These are phyloP conservation scores for Termitomyces sp. DNA, from an alignment of 768 basidiomycete genomes.

Conservation along the genomic window DNA sequence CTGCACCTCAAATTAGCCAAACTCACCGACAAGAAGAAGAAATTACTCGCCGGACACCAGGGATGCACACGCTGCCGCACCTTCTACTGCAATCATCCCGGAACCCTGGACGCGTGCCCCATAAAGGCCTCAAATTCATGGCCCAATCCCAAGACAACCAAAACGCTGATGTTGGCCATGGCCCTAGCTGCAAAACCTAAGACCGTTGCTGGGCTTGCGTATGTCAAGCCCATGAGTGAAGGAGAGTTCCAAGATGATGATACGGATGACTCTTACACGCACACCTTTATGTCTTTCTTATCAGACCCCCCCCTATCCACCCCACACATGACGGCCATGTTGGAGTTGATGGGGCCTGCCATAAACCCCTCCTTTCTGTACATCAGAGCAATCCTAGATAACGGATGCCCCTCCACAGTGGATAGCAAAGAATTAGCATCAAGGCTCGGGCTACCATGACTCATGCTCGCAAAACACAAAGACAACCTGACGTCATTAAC, in stretches of 20 bases:
- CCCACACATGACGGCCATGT: neutral
- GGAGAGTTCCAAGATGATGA: neutral
- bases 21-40: too few relatives aligned
- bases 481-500: too few relatives aligned
- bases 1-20: neutral
- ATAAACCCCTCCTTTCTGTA: too few relatives aligned
- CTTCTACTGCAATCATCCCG: neutral
- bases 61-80: neutral
- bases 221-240: neutral
- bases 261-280: neutral
- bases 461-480: too few relatives aligned
- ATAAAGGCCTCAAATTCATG: neutral
- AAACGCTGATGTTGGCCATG: neutral
- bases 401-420: too few relatives aligned
- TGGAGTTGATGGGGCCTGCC: too few relatives aligned
- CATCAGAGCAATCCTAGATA: too few relatives aligned
- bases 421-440: too few relatives aligned
- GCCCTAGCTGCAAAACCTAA: neutral
- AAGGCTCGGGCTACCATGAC: too few relatives aligned
- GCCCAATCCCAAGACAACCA: neutral
- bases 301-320: neutral
- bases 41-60: too few relatives aligned
- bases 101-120: neutral
- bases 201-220: neutral
- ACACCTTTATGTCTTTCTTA: neutral